Evolutionary conservation across 1,139 yeast genomes (phyloP).

Genomic region (Saccharomyces hybrid): DNA sequence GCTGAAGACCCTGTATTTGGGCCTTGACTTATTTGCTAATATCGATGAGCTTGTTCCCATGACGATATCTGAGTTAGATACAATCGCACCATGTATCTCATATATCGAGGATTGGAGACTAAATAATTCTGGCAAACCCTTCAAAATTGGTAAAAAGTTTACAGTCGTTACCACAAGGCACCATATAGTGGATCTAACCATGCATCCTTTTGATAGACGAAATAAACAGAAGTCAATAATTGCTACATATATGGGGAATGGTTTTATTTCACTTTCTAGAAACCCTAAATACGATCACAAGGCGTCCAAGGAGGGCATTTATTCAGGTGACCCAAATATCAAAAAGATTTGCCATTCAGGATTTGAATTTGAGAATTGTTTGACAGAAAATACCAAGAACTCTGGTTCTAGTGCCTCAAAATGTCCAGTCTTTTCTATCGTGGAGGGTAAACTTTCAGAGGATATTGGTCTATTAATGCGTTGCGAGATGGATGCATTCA

Average conservation of each 20-base stretch:
- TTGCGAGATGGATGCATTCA: slow-evolving; percentile 30
- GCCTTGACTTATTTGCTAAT: slow-evolving; percentile 18
- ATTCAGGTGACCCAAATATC: slow-evolving; percentile 8
- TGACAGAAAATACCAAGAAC: slow-evolving; percentile 8
- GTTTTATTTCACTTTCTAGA: slow-evolving; percentile 17
- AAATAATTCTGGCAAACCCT: slow-evolving; percentile 2
- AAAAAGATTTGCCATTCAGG: slow-evolving; percentile 27
- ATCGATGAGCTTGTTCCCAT: slow-evolving; percentile 18
- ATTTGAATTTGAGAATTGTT: slow-evolving; percentile 27
- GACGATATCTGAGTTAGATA: slow-evolving; percentile 16
- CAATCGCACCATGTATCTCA: slow-evolving; percentile 17
- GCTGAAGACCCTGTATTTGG: slow-evolving; percentile 14
- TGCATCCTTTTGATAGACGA: slow-evolving; percentile 18
- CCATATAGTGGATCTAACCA: slow-evolving; percentile 24
- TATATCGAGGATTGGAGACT: slow-evolving; percentile 14
- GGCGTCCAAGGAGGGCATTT: slow-evolving; percentile 6
- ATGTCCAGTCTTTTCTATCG: slow-evolving; percentile 19
- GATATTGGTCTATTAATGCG: slow-evolving; percentile 21
- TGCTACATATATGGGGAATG: slow-evolving; percentile 14
- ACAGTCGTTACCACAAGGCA: slow-evolving; percentile 27
- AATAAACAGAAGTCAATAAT: slow-evolving; percentile 9
- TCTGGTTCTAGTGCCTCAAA: background rate
- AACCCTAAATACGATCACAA: slow-evolving; percentile 7
- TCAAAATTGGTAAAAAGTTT: slow-evolving; percentile 9
- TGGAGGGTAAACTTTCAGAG: slow-evolving; percentile 18